phyloP scores from a whole-genome alignment of 139 green algal species.

The Chlamydomonas applanata region DNA sequence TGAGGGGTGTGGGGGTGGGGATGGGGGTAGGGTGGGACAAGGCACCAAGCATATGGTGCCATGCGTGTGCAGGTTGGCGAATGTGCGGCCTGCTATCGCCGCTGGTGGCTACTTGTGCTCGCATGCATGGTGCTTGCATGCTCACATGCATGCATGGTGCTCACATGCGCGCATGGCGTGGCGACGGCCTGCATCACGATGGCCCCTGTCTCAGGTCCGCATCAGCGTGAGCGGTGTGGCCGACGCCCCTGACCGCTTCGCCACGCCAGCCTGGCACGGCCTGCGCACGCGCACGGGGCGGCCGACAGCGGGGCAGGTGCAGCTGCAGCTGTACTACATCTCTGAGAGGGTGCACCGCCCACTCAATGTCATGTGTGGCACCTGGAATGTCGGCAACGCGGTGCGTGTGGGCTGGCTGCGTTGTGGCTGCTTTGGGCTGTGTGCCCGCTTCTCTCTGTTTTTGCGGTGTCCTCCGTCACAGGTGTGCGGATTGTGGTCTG shows the following conservation, averaged over 20 bases:
- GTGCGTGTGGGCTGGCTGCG: neutral
- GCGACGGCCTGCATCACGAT: too few species aligned
- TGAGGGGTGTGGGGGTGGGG: neutral
- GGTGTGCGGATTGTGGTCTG: too few species aligned
- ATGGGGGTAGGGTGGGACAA: neutral
- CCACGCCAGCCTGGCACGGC: conserved; percentile 12
- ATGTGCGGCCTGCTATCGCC: too few species aligned
- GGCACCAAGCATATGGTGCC: neutral
- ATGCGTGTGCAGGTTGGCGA: neutral
- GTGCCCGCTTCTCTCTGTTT: too few species aligned
- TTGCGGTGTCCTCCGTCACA: too few species aligned
- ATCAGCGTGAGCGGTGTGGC: conserved; percentile 24
- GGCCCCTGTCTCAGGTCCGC: conserved; percentile 27
- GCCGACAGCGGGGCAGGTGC: conserved; percentile 15
- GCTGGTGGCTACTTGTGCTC: too few species aligned
- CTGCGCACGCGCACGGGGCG: conserved; percentile 8
- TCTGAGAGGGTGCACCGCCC: conserved; percentile 28
- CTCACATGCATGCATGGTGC: too few species aligned
- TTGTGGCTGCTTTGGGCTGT: too few species aligned
- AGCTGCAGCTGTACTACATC: conserved; percentile 41
- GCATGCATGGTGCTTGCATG: too few species aligned
- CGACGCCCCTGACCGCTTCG: conserved; percentile 23
- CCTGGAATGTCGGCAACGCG: conserved; percentile 51
- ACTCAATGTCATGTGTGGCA: conserved; percentile 37
- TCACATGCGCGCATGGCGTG: too few species aligned